Conservation (phyloP, 1,139 yeast species). For the Yarrowia galli region DNA sequence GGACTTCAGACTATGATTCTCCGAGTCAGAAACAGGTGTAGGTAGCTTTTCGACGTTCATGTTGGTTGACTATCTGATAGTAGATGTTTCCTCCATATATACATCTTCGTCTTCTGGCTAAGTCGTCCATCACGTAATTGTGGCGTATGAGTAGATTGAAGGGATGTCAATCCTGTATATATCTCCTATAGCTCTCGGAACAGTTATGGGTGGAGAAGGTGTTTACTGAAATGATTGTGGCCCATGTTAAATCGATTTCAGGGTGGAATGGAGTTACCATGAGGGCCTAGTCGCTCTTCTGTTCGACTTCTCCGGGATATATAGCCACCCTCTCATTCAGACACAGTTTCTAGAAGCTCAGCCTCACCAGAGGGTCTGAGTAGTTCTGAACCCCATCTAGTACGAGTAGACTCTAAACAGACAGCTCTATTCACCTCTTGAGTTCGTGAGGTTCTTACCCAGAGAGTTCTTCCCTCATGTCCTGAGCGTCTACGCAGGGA, state of each 20-base stretch:
- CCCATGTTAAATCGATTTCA: too few relatives aligned
- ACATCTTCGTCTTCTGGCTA: neutral
- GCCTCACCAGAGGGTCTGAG: neutral
- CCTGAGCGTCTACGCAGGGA: too few relatives aligned
- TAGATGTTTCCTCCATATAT: neutral
- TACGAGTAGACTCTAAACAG: too few relatives aligned
- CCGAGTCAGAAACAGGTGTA: neutral
- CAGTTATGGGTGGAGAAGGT: neutral
- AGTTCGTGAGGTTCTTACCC: too few relatives aligned
- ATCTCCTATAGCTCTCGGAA: neutral
- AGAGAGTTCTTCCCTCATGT: too few relatives aligned
- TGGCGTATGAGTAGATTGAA: conserved; percentile 1
- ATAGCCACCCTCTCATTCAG: too few relatives aligned
- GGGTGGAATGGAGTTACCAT: too few relatives aligned
- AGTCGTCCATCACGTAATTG: neutral
- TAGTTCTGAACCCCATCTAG: neutral
- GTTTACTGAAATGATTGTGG: neutral
- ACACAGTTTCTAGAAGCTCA: neutral
- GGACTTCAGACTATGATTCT: neutral
- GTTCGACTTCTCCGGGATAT: too few relatives aligned
- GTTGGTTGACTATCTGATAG: neutral
- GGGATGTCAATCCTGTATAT: neutral
- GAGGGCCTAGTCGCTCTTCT: too few relatives aligned
- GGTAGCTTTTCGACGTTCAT: neutral
- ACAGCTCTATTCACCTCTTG: neutral